Conservation (phyloP, 2,329 filamentous ascomycete species). For the Cercospora zeina region DNA sequence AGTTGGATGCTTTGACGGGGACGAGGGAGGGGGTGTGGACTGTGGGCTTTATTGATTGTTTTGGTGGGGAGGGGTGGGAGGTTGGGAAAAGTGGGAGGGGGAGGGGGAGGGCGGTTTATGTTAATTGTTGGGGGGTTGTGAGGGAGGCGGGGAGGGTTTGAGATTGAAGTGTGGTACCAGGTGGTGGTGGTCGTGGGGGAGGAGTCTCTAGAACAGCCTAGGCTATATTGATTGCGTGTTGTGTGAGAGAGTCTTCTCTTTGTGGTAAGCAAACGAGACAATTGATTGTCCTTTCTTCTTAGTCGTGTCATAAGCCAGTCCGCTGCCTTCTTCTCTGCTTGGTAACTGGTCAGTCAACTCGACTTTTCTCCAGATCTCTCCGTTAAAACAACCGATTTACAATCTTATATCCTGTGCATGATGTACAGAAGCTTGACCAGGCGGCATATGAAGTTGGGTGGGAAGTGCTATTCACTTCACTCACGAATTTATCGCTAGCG, state of each 20-base stretch:
- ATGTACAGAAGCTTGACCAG: not conserved
- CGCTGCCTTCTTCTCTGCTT: no score
- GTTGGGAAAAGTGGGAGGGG: not conserved
- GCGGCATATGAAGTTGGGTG: not conserved
- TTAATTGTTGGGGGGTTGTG: conserved; percentile 13
- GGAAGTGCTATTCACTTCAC: not conserved
- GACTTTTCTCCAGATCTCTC: no score
- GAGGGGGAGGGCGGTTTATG: conserved; percentile 17
- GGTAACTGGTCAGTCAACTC: no score
- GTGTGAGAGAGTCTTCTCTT: no score
- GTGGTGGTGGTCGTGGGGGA: no score
- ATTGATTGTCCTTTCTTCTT: no score
- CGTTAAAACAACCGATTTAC: no score
- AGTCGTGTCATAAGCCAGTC: no score
- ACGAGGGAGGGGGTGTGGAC: conserved; percentile 20
- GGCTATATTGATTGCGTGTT: no score
- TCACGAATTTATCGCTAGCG: not conserved
- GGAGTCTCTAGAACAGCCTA: no score
- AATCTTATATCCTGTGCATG: not conserved
- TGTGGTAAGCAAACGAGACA: no score
- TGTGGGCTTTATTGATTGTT: conserved; percentile 22
- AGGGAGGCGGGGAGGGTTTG: conserved; percentile 14
- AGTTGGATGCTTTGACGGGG: conserved; percentile 18
- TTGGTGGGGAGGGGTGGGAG: not conserved
- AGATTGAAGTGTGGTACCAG: no score